Evolutionary conservation across 805 yeast species (phyloP), one percentile per base, ranked within the genome.

Genomic region (Saturnispora galanensis): DNA sequence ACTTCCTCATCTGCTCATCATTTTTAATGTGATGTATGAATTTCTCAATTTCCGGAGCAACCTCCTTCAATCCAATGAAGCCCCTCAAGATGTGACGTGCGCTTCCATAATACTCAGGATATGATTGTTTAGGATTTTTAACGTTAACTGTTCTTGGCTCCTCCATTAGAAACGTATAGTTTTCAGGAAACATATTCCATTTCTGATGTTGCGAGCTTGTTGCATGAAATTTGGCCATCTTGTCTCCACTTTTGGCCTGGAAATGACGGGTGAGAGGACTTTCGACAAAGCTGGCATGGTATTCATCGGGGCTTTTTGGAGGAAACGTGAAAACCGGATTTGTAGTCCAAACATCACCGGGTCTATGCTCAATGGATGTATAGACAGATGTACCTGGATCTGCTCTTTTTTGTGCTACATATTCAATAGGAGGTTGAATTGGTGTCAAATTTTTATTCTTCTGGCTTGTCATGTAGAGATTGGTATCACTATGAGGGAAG

Each of bases 1-100:
- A 44, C 30, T 29, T 29, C 31, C 33, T 44, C 31, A 44, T 29
- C 11, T 38, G 37, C 31, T 44, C 46, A 32, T 44, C 34, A 17
- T 34, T 10, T 13, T 34, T 39, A 16, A 44, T 15, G 13, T 38
- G 39, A 5, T 12, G 6, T 10, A 28, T 18, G n/a, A 42, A 42
- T 12, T 32, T 31, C 4, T 35, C 32, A 31, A 42, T 42, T 12
- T 37, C 37, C 18, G 36, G 37, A 31, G 33, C 13, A 3, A 37
- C 36, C 6, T 10, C 17, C 11, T 36, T 41, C 11, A 42, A 42
- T 5, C 37, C 41, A 36, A 42, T 17, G 3, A 42, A 6, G 4
- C 45, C 45, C 12, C 17, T 36, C 17, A 42, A 31, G 37, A 42
- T 15, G 28, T 36, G 45, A 15, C 26, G 17, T 7, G 45, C 31